A percentile compares a stretch with the other conserved stretches of the same genome.
Evolutionary conservation across 106 monocot genomes (phyloP).

Genomic region (Triglochin maritima): DNA sequence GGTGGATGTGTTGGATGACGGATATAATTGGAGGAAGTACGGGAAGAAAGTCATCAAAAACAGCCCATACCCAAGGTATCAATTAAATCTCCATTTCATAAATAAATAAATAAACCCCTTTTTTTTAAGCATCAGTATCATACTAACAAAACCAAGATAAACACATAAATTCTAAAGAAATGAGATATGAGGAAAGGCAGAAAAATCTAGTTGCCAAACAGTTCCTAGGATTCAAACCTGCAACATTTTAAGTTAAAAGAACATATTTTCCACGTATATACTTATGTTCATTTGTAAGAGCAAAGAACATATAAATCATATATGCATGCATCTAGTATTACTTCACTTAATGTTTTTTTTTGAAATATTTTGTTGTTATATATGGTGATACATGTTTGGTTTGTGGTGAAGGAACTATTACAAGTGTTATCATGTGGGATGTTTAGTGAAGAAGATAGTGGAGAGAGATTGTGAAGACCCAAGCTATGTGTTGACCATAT

Average conservation of each 20-base stretch:
- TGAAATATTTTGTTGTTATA: too few species aligned
- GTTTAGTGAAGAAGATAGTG: slow-evolving; percentile 22
- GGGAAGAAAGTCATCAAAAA: slow-evolving; percentile 26
- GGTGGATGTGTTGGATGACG: slow-evolving; percentile 14
- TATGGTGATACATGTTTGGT: too few species aligned
- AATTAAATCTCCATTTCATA: not conserved
- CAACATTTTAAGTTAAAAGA: too few species aligned
- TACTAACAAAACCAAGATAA: too few species aligned
- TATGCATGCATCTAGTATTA: not conserved
- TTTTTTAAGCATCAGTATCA: too few species aligned
- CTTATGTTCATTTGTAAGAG: not conserved
- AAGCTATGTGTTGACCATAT: slow-evolving; percentile 15
- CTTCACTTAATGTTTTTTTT: too few species aligned
- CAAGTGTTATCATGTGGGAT: slow-evolving; percentile 11
- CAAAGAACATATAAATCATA: not conserved
- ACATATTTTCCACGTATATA: not conserved
- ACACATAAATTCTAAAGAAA: too few species aligned
- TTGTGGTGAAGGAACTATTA: slow-evolving; percentile 17
- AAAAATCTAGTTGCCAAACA: too few species aligned
- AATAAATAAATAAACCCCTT: not conserved
- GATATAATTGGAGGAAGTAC: slow-evolving; percentile 24
- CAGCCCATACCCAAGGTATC: slow-evolving; percentile 18
- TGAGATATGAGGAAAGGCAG: too few species aligned
- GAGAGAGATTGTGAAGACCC: slow-evolving; percentile 18
- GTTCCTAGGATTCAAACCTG: too few species aligned